These are phyloP conservation scores for Penicillium odoratum DNA, from an alignment of 495 filamentous ascomycete species.

Conservation along the genomic window DNA sequence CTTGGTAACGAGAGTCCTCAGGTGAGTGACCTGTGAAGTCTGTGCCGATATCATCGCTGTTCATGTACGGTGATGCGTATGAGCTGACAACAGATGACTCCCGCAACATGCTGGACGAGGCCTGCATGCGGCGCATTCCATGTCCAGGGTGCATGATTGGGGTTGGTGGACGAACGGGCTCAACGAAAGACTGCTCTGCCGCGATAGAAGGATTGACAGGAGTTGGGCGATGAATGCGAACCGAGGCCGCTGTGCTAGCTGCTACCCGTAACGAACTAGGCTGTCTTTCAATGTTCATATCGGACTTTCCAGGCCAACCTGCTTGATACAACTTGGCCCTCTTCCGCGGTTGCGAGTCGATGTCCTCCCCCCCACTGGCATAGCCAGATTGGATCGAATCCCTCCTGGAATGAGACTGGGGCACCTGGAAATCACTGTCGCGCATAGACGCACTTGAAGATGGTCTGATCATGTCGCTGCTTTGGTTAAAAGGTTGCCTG, in stretches of 20 bases:
- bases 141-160: slow-evolving; percentile 60
- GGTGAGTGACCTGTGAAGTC: slow-evolving; percentile 41
- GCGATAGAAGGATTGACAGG: slow-evolving; percentile 55
- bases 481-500: slow-evolving; percentile 24
- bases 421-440: slow-evolving; percentile 34
- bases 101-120: slow-evolving; percentile 40
- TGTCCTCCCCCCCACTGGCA: slow-evolving; percentile 63
- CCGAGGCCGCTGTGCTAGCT: slow-evolving; percentile 82
- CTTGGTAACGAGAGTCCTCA: slow-evolving; percentile 49
- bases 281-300: slow-evolving; percentile 64
- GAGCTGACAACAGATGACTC: slow-evolving; percentile 43
- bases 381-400: slow-evolving; percentile 58
- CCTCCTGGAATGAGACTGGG: slow-evolving; percentile 32
- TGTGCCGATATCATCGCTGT: slow-evolving; percentile 38
- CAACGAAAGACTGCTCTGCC: slow-evolving; percentile 62
- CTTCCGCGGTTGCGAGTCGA: slow-evolving; percentile 62
- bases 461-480: slow-evolving; percentile 43
- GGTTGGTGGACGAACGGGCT: slow-evolving; percentile 77
- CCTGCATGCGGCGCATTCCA: slow-evolving; percentile 33
- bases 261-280: slow-evolving; percentile 82
- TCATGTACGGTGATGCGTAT: slow-evolving; percentile 51
- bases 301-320: slow-evolving; percentile 63
- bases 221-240: slow-evolving; percentile 81
- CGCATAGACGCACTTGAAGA: slow-evolving; percentile 51
- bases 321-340: slow-evolving; percentile 71